Evolutionary conservation across 2,329 filamentous ascomycete genomes (phyloP).

Genomic region (Cladosporium cucumerinum): DNA sequence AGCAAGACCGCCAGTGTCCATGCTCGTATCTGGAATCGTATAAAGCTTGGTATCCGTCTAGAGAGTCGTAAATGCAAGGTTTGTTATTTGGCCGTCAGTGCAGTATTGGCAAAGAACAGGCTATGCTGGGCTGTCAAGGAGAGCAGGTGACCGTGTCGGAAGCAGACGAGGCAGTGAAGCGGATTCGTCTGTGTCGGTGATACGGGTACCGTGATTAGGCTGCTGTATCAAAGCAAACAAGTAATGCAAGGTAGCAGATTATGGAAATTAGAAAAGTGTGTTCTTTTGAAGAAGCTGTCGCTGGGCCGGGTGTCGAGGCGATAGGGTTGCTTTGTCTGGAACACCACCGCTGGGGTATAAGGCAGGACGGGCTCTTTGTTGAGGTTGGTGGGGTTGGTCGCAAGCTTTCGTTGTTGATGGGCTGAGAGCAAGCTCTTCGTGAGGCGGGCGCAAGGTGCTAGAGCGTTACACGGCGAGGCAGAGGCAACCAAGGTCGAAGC

Average conservation of each 20-base stretch:
- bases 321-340: conserved; percentile 9
- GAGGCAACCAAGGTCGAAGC: neutral
- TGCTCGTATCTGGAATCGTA: conserved; percentile 45
- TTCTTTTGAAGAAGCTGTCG: conserved; percentile 16
- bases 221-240: conserved; percentile 30
- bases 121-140: conserved; percentile 21
- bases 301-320: conserved; percentile 5
- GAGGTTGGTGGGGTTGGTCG: conserved; percentile 1
- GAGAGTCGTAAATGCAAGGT: conserved; percentile 17
- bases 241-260: conserved; percentile 20
- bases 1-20: conserved; percentile 99
- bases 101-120: conserved; percentile 4
- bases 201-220: conserved; percentile 29
- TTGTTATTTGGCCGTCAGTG: conserved; percentile 9
- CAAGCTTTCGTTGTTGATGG: neutral
- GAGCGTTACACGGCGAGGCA: neutral
- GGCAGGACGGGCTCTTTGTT: conserved; percentile 9
- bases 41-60: conserved; percentile 15
- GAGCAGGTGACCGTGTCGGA: conserved; percentile 15
- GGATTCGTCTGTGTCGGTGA: conserved; percentile 10
- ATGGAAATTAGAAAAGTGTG: conserved; percentile 13
- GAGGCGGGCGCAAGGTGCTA: conserved; percentile 4
- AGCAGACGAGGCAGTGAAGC: conserved; percentile 22
- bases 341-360: conserved; percentile 13
- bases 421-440: conserved; percentile 14